A percentile compares a stretch with the other conserved stretches of the same genome.
These are phyloP conservation scores for Xylaria nigripes DNA, from an alignment of 495 filamentous ascomycete species.

Conservation along the genomic window DNA sequence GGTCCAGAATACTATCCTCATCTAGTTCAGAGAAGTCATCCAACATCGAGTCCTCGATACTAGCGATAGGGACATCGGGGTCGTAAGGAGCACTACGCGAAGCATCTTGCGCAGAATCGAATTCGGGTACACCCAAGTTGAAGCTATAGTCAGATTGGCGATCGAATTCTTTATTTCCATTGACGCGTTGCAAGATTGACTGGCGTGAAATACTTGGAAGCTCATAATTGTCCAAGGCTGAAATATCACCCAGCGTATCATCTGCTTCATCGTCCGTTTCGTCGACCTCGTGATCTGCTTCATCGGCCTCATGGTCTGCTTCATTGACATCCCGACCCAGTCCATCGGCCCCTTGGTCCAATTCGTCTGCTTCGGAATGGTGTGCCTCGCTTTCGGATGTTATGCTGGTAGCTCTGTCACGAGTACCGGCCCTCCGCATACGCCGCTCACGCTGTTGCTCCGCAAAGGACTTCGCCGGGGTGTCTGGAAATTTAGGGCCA, in stretches of 20 bases:
- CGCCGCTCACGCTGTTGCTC: constrained; percentile 55
- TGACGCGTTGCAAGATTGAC: constrained; percentile 82
- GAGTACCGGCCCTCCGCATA: constrained; percentile 46
- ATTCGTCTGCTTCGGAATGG: constrained; percentile 1
- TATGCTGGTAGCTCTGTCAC: constrained; percentile 38
- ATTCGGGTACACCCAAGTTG: constrained; percentile 48
- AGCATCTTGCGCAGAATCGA: constrained; percentile 35
- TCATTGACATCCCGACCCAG: neutral
- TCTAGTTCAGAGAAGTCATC: constrained; percentile 46
- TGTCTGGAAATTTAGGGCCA: constrained; percentile 36
- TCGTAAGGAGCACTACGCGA: constrained; percentile 52
- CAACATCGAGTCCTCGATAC: constrained; percentile 48
- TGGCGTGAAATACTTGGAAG: constrained; percentile 81
- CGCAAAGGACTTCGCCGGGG: constrained; percentile 21
- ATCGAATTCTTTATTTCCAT: constrained; percentile 52
- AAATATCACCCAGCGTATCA: constrained; percentile 47
- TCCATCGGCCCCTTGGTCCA: constrained; percentile 1
- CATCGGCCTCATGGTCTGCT: neutral
- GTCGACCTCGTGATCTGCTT: constrained; percentile 14
- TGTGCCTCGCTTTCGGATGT: constrained; percentile 34
- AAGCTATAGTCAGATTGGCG: constrained; percentile 57
- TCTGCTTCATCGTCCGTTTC: constrained; percentile 17
- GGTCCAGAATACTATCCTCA: constrained; percentile 56
- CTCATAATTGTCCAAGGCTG: constrained; percentile 48
- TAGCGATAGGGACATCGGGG: constrained; percentile 80